phyloP scores from a whole-genome alignment of 331 rosid genomes.

The Cucumis variabilis region DNA sequence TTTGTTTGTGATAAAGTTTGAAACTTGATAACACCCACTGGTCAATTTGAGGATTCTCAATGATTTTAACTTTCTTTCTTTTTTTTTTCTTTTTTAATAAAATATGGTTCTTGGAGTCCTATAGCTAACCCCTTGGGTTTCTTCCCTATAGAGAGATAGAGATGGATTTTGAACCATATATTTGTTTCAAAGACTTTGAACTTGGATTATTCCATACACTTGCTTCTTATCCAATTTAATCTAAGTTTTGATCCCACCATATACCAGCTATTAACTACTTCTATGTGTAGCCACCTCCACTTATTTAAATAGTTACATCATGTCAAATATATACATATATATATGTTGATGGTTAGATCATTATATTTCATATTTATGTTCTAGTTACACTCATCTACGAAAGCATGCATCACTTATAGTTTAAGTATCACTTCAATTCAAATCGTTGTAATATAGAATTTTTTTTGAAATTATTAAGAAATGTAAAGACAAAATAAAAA shows the following conservation, averaged over 20 bases:
- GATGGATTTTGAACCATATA: background rate
- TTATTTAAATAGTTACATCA: no score
- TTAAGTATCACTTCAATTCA: background rate
- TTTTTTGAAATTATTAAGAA: background rate
- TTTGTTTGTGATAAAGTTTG: conserved; percentile 12
- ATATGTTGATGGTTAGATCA: no score
- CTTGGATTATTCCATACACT: background rate
- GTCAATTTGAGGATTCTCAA: background rate
- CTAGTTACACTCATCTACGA: background rate
- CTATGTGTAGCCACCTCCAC: background rate
- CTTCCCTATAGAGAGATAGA: background rate
- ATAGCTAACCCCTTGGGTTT: background rate
- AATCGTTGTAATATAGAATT: no score
- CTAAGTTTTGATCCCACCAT: background rate
- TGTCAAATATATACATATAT: no score
- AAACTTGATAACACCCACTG: background rate
- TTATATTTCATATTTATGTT: no score
- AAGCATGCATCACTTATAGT: background rate
- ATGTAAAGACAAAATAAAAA: no score
- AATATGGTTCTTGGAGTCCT: no score
- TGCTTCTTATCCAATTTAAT: no score
- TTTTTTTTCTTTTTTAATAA: background rate
- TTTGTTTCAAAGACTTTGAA: background rate
- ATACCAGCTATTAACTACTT: no score
- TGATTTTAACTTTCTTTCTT: background rate